These are phyloP conservation scores for Penicillium verhagenii DNA, from an alignment of 495 filamentous ascomycete species.

Conservation along the genomic window DNA sequence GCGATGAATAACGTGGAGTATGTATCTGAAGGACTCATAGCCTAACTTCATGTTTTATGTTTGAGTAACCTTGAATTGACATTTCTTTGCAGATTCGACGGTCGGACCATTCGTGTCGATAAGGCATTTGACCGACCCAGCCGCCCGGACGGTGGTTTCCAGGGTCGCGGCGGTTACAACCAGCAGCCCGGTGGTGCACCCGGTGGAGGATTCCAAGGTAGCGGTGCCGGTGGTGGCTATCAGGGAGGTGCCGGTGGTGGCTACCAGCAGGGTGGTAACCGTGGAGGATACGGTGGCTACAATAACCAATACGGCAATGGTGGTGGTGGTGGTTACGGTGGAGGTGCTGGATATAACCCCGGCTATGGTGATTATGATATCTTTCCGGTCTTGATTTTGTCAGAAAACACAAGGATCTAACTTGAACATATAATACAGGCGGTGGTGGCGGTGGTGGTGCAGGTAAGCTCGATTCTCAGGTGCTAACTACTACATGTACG, in stretches of 20 bases:
- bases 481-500: too few relatives aligned
- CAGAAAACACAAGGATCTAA: background rate
- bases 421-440: conserved; percentile 11
- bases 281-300: conserved; percentile 31
- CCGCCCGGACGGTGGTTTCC: conserved; percentile 39
- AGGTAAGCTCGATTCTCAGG: conserved; percentile 27
- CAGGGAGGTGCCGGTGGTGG: conserved; percentile 35
- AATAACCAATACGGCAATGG: conserved; percentile 9
- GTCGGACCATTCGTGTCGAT: conserved; percentile 92
- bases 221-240: conserved; percentile 19
- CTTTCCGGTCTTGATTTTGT: background rate
- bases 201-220: conserved; percentile 32
- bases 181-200: conserved; percentile 30
- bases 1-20: conserved; percentile 95
- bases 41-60: background rate
- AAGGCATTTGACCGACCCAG: conserved; percentile 78
- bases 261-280: conserved; percentile 21
- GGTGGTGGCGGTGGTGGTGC: conserved; percentile 33
- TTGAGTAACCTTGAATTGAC: background rate
- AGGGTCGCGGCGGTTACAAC: conserved; percentile 48
- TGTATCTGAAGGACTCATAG: conserved; percentile 24
- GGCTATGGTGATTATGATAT: conserved; percentile 4
- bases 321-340: conserved; percentile 24
- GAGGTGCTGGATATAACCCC: conserved; percentile 16
- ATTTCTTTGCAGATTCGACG: conserved; percentile 73